Percentiles rank a stretch among this genome's conserved stretches.
Conservation (phyloP, 352 stramenopile genomes). For the Pythium folliculosum region DNA sequence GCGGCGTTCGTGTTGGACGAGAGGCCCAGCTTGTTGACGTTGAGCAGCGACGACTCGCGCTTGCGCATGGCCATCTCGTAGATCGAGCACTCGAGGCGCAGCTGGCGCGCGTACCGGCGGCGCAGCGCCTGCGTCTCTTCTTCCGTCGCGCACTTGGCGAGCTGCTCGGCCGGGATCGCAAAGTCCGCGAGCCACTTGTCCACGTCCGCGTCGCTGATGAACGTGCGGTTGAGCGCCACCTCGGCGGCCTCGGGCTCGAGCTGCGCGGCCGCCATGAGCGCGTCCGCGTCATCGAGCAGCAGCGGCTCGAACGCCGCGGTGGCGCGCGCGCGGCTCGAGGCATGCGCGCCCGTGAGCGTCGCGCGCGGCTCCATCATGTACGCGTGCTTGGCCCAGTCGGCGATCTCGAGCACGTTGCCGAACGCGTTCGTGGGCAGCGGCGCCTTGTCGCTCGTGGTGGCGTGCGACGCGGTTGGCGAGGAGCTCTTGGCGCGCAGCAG, state of each 20-base stretch:
- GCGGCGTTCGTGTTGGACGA: conserved; percentile 57
- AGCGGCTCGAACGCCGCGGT: conserved; percentile 25
- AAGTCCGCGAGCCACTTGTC: conserved; percentile 72
- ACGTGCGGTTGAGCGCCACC: conserved; percentile 32
- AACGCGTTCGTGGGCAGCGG: conserved; percentile 19
- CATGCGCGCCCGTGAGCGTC: conserved; percentile 33
- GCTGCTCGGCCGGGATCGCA: conserved; percentile 48
- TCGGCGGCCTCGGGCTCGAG: conserved; percentile 17
- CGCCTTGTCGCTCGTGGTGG: background rate
- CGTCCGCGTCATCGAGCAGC: conserved; percentile 25
- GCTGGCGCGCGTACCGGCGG: conserved; percentile 70
- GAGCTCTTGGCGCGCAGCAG: conserved; percentile 30
- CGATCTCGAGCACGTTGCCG: conserved; percentile 38
- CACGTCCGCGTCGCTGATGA: conserved; percentile 72
- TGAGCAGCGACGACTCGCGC: conserved; percentile 47
- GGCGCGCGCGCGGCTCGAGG: background rate
- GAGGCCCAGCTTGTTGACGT: conserved; percentile 49
- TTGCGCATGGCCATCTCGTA: conserved; percentile 84
- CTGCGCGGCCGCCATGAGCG: conserved; percentile 14
- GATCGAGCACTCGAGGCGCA: conserved; percentile 76
- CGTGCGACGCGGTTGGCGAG: conserved; percentile 11
- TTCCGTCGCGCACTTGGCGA: conserved; percentile 46
- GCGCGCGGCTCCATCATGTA: conserved; percentile 50
- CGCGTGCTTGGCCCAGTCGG: conserved; percentile 64
- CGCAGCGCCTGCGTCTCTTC: conserved; percentile 60